A percentile compares a stretch with the other conserved stretches of the same genome.
Conservation (phyloP, 2,329 filamentous ascomycete species). For the Xylariales sp. region DNA sequence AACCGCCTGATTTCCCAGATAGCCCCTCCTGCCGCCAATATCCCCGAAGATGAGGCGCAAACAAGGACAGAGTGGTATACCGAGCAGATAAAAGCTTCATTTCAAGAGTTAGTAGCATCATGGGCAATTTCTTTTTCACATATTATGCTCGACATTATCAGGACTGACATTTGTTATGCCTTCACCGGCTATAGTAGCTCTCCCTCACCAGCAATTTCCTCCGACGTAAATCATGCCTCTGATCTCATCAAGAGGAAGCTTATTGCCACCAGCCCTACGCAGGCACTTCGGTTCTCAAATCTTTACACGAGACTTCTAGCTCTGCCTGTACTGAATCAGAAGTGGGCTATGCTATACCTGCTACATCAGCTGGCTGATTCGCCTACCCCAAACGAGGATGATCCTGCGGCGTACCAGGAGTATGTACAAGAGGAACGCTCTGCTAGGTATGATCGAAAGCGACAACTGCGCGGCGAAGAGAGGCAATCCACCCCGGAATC, state of each 20-base stretch:
- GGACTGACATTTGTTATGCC: conserved; percentile 1
- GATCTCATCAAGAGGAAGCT: conserved; percentile 89
- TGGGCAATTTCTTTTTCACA: too few species aligned
- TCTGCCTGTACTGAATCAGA: conserved; percentile 89
- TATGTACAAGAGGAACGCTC: conserved; percentile 22
- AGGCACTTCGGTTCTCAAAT: conserved; percentile 82
- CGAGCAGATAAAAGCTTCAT: conserved; percentile 10
- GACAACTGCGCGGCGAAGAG: conserved; percentile 13
- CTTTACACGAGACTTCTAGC: conserved; percentile 84
- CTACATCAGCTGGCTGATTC: conserved; percentile 78
- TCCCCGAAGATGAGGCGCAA: conserved; percentile 64
- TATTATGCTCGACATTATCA: too few species aligned
- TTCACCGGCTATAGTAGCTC: conserved; percentile 33
- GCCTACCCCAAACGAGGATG: conserved; percentile 49
- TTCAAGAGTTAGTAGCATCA: conserved; percentile 9
- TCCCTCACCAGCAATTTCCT: conserved; percentile 50
- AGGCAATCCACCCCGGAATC: conserved; percentile 14
- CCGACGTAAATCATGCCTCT: conserved; percentile 85
- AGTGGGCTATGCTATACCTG: conserved; percentile 94
- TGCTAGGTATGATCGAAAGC: conserved; percentile 11
- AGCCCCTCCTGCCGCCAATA: conserved; percentile 60
- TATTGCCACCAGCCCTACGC: conserved; percentile 70
- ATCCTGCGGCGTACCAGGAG: conserved; percentile 24
- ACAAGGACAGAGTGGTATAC: conserved; percentile 7
- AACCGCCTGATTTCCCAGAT: conserved; percentile 73